A percentile compares a stretch with the other conserved stretches of the same genome.
Conservation (phyloP, 495 filamentous ascomycete genomes). For the Aspergillus panamensis region DNA sequence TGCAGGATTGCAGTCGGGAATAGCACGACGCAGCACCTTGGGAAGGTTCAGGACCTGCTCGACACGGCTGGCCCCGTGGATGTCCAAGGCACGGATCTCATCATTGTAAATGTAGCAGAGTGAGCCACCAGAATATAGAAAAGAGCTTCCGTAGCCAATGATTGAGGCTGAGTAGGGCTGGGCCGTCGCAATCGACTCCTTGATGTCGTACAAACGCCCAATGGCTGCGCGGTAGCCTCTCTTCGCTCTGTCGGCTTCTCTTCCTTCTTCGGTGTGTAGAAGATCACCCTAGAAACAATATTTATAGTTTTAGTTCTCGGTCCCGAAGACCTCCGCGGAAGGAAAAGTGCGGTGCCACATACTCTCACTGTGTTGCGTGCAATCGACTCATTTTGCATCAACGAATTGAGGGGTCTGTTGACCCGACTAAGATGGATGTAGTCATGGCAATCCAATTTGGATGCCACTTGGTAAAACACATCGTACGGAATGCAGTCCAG, state of each 20-base stretch:
- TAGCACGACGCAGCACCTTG: conserved; percentile 37
- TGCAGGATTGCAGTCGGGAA: conserved; percentile 22
- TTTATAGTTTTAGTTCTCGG: conserved; percentile 4
- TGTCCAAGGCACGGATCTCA: conserved; percentile 60
- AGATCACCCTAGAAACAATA: conserved; percentile 47
- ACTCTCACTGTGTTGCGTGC: conserved; percentile 60
- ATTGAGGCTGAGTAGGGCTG: conserved; percentile 58
- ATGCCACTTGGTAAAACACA: conserved; percentile 56
- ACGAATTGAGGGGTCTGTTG: conserved; percentile 49
- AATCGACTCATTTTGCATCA: conserved; percentile 59
- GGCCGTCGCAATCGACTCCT: conserved; percentile 58
- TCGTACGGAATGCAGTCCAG: conserved; percentile 58
- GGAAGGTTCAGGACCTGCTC: conserved; percentile 61
- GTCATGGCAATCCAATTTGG: conserved; percentile 41
- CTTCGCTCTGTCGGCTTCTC: conserved; percentile 41
- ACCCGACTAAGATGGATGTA: conserved; percentile 44
- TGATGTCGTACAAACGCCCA: conserved; percentile 56
- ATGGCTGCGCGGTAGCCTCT: conserved; percentile 54
- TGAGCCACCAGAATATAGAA: conserved; percentile 60
- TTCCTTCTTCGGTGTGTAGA: conserved; percentile 55
- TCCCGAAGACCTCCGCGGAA: not conserved
- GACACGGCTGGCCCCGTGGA: conserved; percentile 46
- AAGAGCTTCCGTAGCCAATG: conserved; percentile 57
- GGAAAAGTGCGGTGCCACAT: conserved; percentile 13
- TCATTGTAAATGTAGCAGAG: conserved; percentile 58